A percentile compares a stretch with the other conserved stretches of the same genome.
Evolutionary conservation across 768 basidiomycete genomes (phyloP).

Genomic region (Peribolospora baueri): DNA sequence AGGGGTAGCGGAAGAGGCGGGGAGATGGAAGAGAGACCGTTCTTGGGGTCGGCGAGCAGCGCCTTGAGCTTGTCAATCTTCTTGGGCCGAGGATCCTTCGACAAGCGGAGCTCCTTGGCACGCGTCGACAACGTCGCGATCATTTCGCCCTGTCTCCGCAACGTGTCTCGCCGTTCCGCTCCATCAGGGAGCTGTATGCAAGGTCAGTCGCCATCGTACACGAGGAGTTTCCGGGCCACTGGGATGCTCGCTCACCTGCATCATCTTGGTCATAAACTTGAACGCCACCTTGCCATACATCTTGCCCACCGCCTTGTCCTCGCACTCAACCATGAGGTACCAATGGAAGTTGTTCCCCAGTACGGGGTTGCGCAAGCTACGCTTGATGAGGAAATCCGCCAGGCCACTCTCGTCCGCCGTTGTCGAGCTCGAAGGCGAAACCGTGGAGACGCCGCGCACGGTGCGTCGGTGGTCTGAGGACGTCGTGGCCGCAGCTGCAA

Average conservation of each 20-base stretch:
- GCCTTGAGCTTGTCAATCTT: slow-evolving; percentile 90
- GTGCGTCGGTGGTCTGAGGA: background rate
- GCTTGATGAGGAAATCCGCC: slow-evolving; percentile 67
- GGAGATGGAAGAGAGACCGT: slow-evolving; percentile 46
- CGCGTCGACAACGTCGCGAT: slow-evolving; percentile 63
- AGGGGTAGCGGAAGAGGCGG: slow-evolving; percentile 63
- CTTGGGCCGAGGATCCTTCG: slow-evolving; percentile 82
- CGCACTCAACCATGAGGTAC: slow-evolving; percentile 88
- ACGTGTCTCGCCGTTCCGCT: slow-evolving; percentile 55
- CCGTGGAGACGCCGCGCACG: background rate
- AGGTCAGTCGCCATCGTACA: background rate
- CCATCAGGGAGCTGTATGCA: slow-evolving; percentile 40
- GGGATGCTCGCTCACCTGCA: slow-evolving; percentile 36
- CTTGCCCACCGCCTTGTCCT: slow-evolving; percentile 63
- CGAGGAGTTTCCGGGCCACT: background rate
- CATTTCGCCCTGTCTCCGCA: slow-evolving; percentile 73
- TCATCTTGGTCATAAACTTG: slow-evolving; percentile 66
- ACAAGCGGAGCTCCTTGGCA: slow-evolving; percentile 62
- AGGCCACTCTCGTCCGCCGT: slow-evolving; percentile 43
- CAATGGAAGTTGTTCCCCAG: slow-evolving; percentile 83
- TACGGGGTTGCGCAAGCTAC: slow-evolving; percentile 57
- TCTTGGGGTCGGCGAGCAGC: slow-evolving; percentile 60
- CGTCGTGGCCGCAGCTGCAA: slow-evolving; percentile 20
- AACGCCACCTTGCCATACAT: slow-evolving; percentile 82
- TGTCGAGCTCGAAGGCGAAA: slow-evolving; percentile 30